Evolutionary conservation across 2,329 filamentous ascomycete species (phyloP), one percentile per base, ranked within the genome.

Genomic region (Arthroderma uncinatum): DNA sequence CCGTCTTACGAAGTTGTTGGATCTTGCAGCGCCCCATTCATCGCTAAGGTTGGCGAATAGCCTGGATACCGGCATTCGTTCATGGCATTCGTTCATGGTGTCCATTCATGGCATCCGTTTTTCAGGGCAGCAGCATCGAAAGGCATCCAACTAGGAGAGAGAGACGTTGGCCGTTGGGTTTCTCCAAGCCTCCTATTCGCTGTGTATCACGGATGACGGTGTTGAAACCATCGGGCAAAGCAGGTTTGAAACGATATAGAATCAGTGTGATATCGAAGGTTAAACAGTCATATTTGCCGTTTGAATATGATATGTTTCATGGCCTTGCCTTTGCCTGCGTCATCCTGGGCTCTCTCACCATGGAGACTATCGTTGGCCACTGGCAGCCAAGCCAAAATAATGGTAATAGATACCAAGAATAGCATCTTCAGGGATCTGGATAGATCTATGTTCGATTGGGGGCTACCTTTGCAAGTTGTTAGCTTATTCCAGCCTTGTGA

Each of bases 171-270:
- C 42, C 23, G 33, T 34, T n/a, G n/a, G 10, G 33, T 14, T 28
- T 30, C 21, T 16, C 33, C 28, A n/a, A n/a, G 14, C 23, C 25
- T 19, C 4, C 12, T 12, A 25, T 23, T 10, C 25, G 23, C 28
- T 30, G 47, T 30, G 47, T 50, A 30, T 25, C 47, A 50, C 47
- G 28, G 47, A 50, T 50, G 47, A 50, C 47, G 47, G 21, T 48
- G 42, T 25, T 48, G 23, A 48, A 48, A 30, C 42, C 42, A 12
- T 3, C 10, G 3, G 21, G 21, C 14, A 25, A 47, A 48, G 42
- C 42, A 48, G 42, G 42, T 23, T 48, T 25, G 12, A 21, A n/a
- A 23, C 8, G 14, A 33, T 25, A 25, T 25, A 33, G 47, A 14
- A 30, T 19, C 23, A 25, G 33, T 30, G 14, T 33, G 28, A 16